Evolutionary conservation across 768 basidiomycete genomes (phyloP).

Genomic region (Leccinellum luteum): DNA sequence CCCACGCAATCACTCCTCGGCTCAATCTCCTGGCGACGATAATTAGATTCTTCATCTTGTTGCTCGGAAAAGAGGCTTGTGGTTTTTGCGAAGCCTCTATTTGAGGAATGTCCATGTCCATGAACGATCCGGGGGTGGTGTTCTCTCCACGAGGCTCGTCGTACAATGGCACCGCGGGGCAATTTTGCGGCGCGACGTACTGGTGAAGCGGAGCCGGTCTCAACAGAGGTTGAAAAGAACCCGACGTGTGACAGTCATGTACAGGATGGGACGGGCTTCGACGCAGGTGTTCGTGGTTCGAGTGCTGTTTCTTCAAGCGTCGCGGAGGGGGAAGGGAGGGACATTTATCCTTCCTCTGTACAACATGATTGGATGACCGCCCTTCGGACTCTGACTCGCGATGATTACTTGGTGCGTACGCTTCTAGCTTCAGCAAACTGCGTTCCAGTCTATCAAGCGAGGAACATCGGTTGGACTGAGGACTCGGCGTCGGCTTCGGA

Average conservation of each 20-base stretch:
- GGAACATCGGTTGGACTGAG: conserved; percentile 22
- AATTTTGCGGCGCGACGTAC: background rate
- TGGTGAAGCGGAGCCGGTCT: background rate
- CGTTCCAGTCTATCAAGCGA: conserved; percentile 33
- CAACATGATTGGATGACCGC: background rate
- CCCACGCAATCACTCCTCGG: conserved; percentile 29
- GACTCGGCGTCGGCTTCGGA: conserved; percentile 16
- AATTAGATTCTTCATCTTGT: conserved; percentile 19
- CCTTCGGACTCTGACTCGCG: conserved; percentile 21
- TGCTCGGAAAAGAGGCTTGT: conserved; percentile 12
- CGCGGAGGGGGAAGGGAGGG: conserved; percentile 22
- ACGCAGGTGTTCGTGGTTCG: conserved; percentile 1
- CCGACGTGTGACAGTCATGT: conserved; percentile 5
- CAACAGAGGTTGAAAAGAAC: conserved; percentile 6
- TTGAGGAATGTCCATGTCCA: conserved; percentile 32
- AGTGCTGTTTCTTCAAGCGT: conserved; percentile 13
- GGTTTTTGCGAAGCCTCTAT: conserved; percentile 5
- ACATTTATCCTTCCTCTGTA: conserved; percentile 8
- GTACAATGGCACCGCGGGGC: background rate
- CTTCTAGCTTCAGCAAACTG: conserved; percentile 34
- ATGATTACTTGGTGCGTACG: conserved; percentile 26
- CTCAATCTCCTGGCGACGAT: conserved; percentile 26
- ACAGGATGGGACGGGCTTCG: background rate
- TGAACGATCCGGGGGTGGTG: conserved; percentile 24
- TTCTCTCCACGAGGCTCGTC: conserved; percentile 1